A percentile compares a stretch with the other conserved stretches of the same genome.
Conservation (phyloP, 192 early-diverging fungal species). For the Backusella liffmaniae region DNA sequence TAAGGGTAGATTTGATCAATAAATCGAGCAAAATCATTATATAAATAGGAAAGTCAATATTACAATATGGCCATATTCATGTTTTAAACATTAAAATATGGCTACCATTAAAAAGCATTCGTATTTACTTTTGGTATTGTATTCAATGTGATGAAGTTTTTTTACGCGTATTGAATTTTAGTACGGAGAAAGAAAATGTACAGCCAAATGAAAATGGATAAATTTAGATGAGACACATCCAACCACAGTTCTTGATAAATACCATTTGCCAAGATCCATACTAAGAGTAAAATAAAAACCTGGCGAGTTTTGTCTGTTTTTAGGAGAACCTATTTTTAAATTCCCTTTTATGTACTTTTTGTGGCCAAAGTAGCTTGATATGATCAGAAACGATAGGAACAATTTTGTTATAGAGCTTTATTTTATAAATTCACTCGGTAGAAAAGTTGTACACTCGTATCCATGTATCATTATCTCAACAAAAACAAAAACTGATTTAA, state of each 20-base stretch:
- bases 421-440: background rate
- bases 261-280: background rate
- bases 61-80: too few species aligned
- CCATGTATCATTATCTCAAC: too few species aligned
- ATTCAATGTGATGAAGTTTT: background rate
- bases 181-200: background rate
- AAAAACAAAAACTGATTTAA: background rate
- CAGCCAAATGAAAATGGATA: background rate
- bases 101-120: background rate
- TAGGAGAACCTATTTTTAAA: background rate
- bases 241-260: background rate
- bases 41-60: too few species aligned
- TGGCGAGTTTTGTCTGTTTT: background rate
- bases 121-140: background rate
- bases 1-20: too few species aligned
- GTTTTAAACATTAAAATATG: background rate
- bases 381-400: background rate
- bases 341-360: background rate
- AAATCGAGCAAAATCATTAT: too few species aligned
- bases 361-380: background rate
- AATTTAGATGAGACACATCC: background rate
- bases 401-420: background rate
- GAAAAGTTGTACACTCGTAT: too few species aligned
- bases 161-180: background rate
- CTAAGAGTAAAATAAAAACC: background rate